These are phyloP conservation scores for Phytophthora brassicae DNA, from an alignment of 352 stramenopile species.

Conservation along the genomic window DNA sequence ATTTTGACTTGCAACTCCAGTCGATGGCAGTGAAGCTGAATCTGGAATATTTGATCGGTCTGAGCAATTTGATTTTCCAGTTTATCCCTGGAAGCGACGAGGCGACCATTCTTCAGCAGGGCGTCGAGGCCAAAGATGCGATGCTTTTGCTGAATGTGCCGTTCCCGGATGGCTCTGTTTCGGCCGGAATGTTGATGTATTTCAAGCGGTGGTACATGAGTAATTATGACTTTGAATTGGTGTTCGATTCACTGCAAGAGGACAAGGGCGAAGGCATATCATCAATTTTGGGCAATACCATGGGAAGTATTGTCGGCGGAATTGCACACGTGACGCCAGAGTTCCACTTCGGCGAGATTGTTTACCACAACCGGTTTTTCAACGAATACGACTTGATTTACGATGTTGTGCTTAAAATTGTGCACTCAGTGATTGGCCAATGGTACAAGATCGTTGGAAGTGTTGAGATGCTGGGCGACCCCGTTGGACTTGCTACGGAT, in stretches of 20 bases:
- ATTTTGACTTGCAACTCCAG: constrained; percentile 72
- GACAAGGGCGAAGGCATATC: constrained; percentile 79
- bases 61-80: constrained; percentile 73
- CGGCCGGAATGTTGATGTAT: constrained; percentile 74
- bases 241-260: constrained; percentile 85
- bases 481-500: constrained; percentile 80
- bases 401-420: constrained; percentile 72
- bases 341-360: constrained; percentile 75
- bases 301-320: constrained; percentile 86
- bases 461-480: constrained; percentile 83
- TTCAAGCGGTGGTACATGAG: constrained; percentile 81
- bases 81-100: constrained; percentile 77
- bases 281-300: constrained; percentile 73
- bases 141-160: constrained; percentile 53
- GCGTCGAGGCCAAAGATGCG: constrained; percentile 61
- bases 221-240: constrained; percentile 71
- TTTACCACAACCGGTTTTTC: constrained; percentile 81
- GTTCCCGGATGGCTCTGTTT: constrained; percentile 49
- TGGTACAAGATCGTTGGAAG: constrained; percentile 91
- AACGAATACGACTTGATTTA: constrained; percentile 85
- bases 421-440: constrained; percentile 73
- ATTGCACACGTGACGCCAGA: constrained; percentile 86
- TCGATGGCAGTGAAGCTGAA: constrained; percentile 80
- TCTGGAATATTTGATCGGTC: constrained; percentile 73
- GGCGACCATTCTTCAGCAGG: constrained; percentile 57